Evolutionary conservation across 2,329 filamentous ascomycete species (phyloP).

Genomic region (Fusarium sp.): DNA sequence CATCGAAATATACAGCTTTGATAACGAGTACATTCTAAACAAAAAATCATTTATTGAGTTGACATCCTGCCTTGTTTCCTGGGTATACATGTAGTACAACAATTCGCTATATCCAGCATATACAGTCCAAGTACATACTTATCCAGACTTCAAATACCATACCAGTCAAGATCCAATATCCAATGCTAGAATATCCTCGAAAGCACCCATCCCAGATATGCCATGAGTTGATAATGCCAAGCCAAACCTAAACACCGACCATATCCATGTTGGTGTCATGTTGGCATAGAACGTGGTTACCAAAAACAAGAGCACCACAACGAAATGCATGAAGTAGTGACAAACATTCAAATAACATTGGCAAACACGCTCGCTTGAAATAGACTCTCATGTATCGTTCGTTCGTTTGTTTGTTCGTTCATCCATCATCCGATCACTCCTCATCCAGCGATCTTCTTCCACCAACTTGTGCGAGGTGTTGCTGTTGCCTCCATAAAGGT

Average conservation of each 20-base stretch:
- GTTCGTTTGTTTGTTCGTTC: constrained; percentile 36
- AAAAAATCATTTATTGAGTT: constrained; percentile 3
- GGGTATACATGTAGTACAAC: constrained; percentile 33
- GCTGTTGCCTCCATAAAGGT: constrained; percentile 55
- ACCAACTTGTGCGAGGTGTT: constrained; percentile 66
- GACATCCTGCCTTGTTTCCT: neutral
- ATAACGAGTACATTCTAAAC: neutral
- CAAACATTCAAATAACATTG: constrained; percentile 25
- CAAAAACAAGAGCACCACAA: constrained; percentile 1
- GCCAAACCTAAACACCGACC: constrained; percentile 14
- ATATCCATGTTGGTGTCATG: constrained; percentile 5
- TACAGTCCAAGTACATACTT: constrained; percentile 2
- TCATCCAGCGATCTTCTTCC: constrained; percentile 64
- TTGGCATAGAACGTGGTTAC: constrained; percentile 24
- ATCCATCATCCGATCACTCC: constrained; percentile 41
- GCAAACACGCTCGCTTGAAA: constrained; percentile 43
- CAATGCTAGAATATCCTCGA: constrained; percentile 12
- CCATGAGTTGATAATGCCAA: constrained; percentile 20
- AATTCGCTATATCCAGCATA: constrained; percentile 12
- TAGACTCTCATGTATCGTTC: constrained; percentile 33
- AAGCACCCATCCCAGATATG: constrained; percentile 28
- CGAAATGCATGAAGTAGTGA: neutral
- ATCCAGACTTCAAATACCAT: neutral
- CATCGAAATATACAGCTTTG: neutral
- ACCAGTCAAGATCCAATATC: constrained; percentile 4